phyloP scores from a whole-genome alignment of 202 grass and related monocot genomes.

The Eragrostis tef region DNA sequence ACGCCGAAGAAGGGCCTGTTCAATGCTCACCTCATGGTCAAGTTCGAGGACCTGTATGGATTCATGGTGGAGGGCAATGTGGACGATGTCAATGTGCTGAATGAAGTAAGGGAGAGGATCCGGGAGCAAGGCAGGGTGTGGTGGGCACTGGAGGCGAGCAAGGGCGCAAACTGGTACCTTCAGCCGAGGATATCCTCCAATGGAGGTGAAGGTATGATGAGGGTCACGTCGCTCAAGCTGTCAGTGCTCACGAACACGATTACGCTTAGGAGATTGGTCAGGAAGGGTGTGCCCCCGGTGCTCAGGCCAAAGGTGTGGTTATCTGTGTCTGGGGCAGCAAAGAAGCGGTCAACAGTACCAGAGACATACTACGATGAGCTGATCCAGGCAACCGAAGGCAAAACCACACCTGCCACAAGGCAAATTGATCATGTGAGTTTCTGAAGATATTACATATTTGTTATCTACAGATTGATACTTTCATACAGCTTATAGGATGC shows the following conservation, averaged over 20 bases:
- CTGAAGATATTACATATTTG: slow-evolving; percentile 28
- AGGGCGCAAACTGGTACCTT: slow-evolving; percentile 91
- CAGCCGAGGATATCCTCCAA: slow-evolving; percentile 81
- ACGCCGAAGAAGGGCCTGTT: slow-evolving; percentile 41
- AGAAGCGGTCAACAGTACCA: slow-evolving; percentile 88
- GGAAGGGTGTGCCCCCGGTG: slow-evolving; percentile 78
- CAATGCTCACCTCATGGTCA: slow-evolving; percentile 55
- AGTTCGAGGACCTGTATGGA: slow-evolving; percentile 88
- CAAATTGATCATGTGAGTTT: slow-evolving; percentile 94
- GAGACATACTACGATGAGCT: slow-evolving; percentile 94
- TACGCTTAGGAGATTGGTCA: slow-evolving; percentile 76
- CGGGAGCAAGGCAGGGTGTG: slow-evolving; percentile 86
- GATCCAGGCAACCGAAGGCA: slow-evolving; percentile 78
- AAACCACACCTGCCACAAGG: slow-evolving; percentile 74
- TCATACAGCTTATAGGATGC: neutral
- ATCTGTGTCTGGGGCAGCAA: slow-evolving; percentile 79
- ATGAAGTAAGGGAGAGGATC: slow-evolving; percentile 91
- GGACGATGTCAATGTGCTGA: slow-evolving; percentile 91
- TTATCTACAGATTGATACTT: neutral
- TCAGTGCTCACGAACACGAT: slow-evolving; percentile 78
- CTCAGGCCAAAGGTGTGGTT: slow-evolving; percentile 89
- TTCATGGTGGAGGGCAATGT: slow-evolving; percentile 90
- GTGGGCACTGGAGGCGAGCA: slow-evolving; percentile 85
- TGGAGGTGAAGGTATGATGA: slow-evolving; percentile 53
- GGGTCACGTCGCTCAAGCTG: slow-evolving; percentile 77